Conservation (phyloP, 2,329 filamentous ascomycete genomes). For the Lasiodiplodia theobromae region DNA sequence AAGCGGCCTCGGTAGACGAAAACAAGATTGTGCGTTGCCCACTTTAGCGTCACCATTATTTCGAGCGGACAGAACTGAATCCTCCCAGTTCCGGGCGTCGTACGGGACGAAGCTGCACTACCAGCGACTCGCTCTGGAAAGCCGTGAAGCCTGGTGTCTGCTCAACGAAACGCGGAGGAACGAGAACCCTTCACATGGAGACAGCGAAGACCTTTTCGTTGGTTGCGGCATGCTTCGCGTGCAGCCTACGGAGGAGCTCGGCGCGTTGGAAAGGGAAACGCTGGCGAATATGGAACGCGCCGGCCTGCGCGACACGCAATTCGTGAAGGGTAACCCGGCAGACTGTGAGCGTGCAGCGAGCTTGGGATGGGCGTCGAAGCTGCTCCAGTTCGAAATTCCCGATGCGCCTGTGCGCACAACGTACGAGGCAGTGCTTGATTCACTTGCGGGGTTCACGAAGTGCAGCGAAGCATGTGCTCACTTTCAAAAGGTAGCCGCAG, state of each 20-base stretch:
- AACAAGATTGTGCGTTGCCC: not conserved
- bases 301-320: slow-evolving; percentile 4
- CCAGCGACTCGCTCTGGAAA: not conserved
- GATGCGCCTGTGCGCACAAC: not conserved
- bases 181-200: too few species aligned
- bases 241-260: not conserved
- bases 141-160: not conserved
- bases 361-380: slow-evolving; percentile 1
- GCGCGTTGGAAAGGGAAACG: slow-evolving; percentile 2
- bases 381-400: slow-evolving; percentile 2
- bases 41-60: not conserved
- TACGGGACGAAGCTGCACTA: slow-evolving; percentile 3
- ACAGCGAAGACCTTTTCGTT: not conserved
- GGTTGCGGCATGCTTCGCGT: slow-evolving; percentile 6
- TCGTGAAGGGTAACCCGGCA: not conserved
- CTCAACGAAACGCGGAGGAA: not conserved
- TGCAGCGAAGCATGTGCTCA: slow-evolving; percentile 1
- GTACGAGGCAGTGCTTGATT: slow-evolving; percentile 1
- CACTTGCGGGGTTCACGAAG: not conserved
- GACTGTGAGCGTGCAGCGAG: not conserved
- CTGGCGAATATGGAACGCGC: slow-evolving; percentile 11
- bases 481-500: not conserved
- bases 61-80: not conserved
- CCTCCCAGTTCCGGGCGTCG: not conserved
- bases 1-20: not conserved